Evolutionary conservation across 768 basidiomycete species (phyloP).

Genomic region (Melanogaster broomeanus): DNA sequence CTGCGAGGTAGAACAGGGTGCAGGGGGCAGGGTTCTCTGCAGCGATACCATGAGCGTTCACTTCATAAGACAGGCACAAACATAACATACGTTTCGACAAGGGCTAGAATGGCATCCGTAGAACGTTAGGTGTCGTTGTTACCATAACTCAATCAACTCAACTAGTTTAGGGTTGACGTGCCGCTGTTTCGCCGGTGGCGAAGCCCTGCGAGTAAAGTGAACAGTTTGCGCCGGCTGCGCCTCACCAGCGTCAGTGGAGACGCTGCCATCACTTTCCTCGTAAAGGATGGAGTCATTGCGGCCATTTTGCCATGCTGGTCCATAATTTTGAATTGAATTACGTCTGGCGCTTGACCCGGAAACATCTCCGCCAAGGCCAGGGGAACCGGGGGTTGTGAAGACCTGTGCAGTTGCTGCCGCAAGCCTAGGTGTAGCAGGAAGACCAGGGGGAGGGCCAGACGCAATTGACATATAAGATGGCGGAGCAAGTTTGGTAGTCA

Average conservation of each 20-base stretch:
- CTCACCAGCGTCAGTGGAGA: conserved; percentile 48
- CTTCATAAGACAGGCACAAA: conserved; percentile 2
- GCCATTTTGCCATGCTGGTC: conserved; percentile 37
- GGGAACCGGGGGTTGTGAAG: conserved; percentile 11
- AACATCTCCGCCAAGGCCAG: conserved; percentile 12
- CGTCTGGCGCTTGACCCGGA: conserved; percentile 14
- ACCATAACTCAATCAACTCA: conserved; percentile 26
- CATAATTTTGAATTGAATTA: conserved; percentile 41
- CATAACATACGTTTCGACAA: conserved; percentile 62
- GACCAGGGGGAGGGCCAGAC: conserved; percentile 26
- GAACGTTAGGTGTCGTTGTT: conserved; percentile 19
- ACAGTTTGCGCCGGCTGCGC: conserved; percentile 23
- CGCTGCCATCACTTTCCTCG: conserved; percentile 45
- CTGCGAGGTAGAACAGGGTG: conserved; percentile 63
- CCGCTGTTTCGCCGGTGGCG: conserved; percentile 38
- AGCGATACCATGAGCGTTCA: not conserved
- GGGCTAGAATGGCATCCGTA: conserved; percentile 37
- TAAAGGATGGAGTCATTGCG: conserved; percentile 36
- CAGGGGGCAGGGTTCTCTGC: conserved; percentile 64
- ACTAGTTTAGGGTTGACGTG: conserved; percentile 57
- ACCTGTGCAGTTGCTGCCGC: conserved; percentile 5
- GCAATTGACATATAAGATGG: conserved; percentile 27
- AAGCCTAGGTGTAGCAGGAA: conserved; percentile 17
- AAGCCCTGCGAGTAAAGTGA: conserved; percentile 27
- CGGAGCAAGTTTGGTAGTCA: conserved; percentile 51